Base-by-base conservation (phyloP, 2,329 filamentous ascomycete genomes). In the Penicillium sp. region DNA sequence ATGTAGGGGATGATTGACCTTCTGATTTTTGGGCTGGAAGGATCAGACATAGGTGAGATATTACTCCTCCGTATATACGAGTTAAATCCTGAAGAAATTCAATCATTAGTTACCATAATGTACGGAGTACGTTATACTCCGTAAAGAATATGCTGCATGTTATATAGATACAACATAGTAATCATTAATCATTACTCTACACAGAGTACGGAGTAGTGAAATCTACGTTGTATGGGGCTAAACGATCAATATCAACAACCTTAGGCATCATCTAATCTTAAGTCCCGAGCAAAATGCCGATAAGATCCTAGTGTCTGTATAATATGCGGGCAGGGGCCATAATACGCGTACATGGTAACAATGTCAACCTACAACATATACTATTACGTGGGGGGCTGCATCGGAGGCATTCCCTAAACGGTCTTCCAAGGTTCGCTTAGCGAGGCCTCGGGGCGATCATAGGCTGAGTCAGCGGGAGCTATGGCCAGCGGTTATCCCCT, bases 401-500 rank as follows among this genome's bases (percentile, higher is more conserved):
- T 54, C 61, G 62, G 61, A 57, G 56, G 35, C 27, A 58, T 44
- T 53, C 27, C 58, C 59, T 47, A 60, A 65, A 61, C 43, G 56
- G 48, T 34, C 43, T n/a, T 23, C 23, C 23, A 23, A 23, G 23
- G 23, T 23, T 56, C 49, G 43, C 49, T 47, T 53, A 56, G 39
- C 34, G 43, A 48, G 41, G 23, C 23, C 23, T 23, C 3, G 23
- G 44, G 50, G 36, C 49, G 53, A 56, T 56, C 53, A 56, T 48
- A 27, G 53, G 19, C 23, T 52, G 43, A 52, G 42, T 50, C 42
- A 51, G 32, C 30, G 2, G 39, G 51, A 69, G 67, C 67, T 69
- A 65, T 67, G 66, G 58, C 67, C 66, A 67, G 58, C 58, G 47
- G 59, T 62, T 66, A 63, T 59, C 56, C 53, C 53, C 35, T 55